These are phyloP conservation scores for Saccharomycopsis hybrid DNA, from an alignment of 1,139 yeast genomes.

Conservation along the genomic window DNA sequence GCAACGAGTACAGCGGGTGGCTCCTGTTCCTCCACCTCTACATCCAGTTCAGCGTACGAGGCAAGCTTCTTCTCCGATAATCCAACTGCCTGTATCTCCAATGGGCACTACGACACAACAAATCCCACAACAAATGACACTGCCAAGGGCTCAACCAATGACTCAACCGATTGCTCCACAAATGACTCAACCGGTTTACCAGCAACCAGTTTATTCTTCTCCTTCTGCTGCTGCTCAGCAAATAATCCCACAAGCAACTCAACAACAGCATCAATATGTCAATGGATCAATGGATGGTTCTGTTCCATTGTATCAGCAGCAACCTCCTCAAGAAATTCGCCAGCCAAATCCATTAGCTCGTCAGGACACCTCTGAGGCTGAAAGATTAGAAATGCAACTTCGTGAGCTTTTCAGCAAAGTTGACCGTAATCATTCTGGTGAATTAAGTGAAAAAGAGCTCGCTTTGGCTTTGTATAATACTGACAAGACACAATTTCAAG, in stretches of 20 bases:
- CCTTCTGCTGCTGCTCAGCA: neutral
- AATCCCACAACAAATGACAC: too few species aligned
- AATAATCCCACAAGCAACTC: neutral
- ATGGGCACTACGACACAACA: too few species aligned
- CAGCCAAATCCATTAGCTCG: slow-evolving; percentile 17
- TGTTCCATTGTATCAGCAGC: slow-evolving; percentile 10
- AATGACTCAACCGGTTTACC: neutral
- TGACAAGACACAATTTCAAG: slow-evolving; percentile 57
- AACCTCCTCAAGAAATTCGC: slow-evolving; percentile 11
- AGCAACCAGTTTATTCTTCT: slow-evolving; percentile 2
- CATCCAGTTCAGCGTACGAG: too few species aligned
- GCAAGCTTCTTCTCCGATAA: too few species aligned
- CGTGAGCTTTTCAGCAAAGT: slow-evolving; percentile 50
- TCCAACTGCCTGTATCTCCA: too few species aligned
- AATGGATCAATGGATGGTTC: neutral
- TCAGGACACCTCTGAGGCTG: slow-evolving; percentile 20
- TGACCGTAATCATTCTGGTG: slow-evolving; percentile 49
- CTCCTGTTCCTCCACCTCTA: too few species aligned
- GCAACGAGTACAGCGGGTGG: too few species aligned
- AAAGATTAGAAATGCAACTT: slow-evolving; percentile 43
- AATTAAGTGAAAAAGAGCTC: slow-evolving; percentile 52
- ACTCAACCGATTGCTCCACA: too few species aligned
- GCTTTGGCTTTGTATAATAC: slow-evolving; percentile 58
- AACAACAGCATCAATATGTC: neutral
- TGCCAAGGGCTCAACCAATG: too few species aligned